Conservation (phyloP, 2,329 filamentous ascomycete genomes). For the Colletotrichum musae region DNA sequence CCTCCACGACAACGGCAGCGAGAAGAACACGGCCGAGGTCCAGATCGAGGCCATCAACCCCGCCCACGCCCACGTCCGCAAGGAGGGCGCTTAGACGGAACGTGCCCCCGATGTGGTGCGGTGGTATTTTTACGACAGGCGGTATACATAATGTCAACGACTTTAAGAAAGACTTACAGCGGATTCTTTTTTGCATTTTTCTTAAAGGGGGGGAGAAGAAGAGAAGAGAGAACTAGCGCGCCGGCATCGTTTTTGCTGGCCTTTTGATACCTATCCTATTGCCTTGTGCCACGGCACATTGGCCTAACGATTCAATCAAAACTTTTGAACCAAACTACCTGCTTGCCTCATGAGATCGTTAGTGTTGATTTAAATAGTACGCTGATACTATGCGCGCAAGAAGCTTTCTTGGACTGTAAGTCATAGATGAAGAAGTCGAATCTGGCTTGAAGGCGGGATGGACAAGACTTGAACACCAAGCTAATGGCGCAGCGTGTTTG, state of each 20-base stretch:
- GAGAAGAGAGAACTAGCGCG: background rate
- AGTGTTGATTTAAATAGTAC: too few species aligned
- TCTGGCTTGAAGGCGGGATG: too few species aligned
- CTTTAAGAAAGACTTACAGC: conserved; percentile 4
- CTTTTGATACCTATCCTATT: conserved; percentile 39
- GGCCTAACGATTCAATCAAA: conserved; percentile 12
- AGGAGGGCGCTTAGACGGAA: conserved; percentile 27
- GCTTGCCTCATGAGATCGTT: too few species aligned
- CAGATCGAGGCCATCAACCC: conserved; percentile 36
- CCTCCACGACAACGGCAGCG: conserved; percentile 35
- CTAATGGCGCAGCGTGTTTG: too few species aligned
- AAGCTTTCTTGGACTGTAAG: too few species aligned
- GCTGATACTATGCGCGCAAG: too few species aligned
- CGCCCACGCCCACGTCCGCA: conserved; percentile 37
- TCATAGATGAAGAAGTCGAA: too few species aligned
- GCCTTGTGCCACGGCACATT: conserved; percentile 12
- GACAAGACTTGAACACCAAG: too few species aligned
- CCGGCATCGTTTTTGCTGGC: conserved; percentile 12
- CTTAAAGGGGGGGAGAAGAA: conserved; percentile 3
- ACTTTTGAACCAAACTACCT: conserved; percentile 1
- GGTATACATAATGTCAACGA: conserved; percentile 18
- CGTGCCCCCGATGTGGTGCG: background rate
- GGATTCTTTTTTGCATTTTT: conserved; percentile 16
- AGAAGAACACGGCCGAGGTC: conserved; percentile 29
- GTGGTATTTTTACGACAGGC: background rate